Evolutionary conservation across 257 asterid species (phyloP).

Genomic region (Verbena officinalis): DNA sequence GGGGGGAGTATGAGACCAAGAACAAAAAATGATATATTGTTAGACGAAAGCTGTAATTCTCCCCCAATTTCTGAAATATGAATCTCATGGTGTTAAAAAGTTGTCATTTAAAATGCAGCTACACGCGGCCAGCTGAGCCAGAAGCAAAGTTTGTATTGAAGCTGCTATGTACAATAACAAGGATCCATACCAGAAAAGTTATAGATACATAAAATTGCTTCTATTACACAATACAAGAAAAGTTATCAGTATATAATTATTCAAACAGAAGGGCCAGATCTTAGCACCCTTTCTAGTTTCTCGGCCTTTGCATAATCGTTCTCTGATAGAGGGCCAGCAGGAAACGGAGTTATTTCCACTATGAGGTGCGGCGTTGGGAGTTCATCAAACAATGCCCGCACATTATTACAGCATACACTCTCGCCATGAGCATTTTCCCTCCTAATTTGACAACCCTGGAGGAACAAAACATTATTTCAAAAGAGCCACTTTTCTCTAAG

Average conservation of each 20-base stretch:
- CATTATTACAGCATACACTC: conserved; percentile 92
- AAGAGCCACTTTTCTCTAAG: too few relatives aligned
- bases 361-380: conserved; percentile 90
- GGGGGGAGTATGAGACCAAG: too few relatives aligned
- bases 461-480: neutral
- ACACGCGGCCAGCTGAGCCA: neutral
- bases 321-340: conserved; percentile 82
- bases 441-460: conserved; percentile 92
- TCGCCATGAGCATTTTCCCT: conserved; percentile 97
- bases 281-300: conserved; percentile 83
- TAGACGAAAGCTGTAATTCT: too few relatives aligned
- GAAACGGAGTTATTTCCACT: conserved; percentile 87
- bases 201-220: neutral
- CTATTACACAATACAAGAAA: too few relatives aligned
- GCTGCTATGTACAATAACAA: conserved; percentile 37
- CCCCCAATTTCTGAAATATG: too few relatives aligned
- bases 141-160: neutral
- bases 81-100: too few relatives aligned
- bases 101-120: neutral
- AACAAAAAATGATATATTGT: too few relatives aligned
- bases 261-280: conserved; percentile 81
- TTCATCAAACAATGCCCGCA: conserved; percentile 91
- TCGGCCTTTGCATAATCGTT: conserved; percentile 87
- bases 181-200: conserved; percentile 14
- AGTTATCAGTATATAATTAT: neutral